Conservation (phyloP, 176 grass and related monocot species). For the Calamus simplicifolius region DNA sequence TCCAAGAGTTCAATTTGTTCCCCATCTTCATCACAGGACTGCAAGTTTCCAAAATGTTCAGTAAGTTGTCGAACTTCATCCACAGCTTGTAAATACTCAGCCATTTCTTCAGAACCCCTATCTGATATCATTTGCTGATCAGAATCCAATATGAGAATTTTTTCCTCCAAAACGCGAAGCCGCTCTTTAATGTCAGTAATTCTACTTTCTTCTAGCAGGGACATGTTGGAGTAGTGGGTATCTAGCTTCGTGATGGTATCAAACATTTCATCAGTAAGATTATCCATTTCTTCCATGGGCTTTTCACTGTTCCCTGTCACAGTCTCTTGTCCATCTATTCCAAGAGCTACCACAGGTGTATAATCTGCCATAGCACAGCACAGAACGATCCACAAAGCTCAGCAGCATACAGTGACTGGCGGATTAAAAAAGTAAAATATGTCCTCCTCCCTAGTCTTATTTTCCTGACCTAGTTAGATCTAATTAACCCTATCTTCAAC, state of each 20-base stretch:
- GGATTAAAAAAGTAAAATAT: too few species aligned
- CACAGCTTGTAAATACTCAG: conserved; percentile 58
- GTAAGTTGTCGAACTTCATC: conserved; percentile 50
- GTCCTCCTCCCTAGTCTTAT: too few species aligned
- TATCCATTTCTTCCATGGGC: not conserved
- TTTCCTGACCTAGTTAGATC: too few species aligned
- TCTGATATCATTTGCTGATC: conserved; percentile 23
- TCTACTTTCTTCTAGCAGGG: conserved; percentile 30
- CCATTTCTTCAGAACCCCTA: conserved; percentile 36
- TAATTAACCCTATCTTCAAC: too few species aligned
- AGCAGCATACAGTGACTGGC: too few species aligned
- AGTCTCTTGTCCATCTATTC: too few species aligned
- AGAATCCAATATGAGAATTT: conserved; percentile 40
- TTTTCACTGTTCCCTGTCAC: too few species aligned
- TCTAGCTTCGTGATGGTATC: conserved; percentile 25
- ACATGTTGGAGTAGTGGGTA: conserved; percentile 28
- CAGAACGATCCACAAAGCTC: too few species aligned
- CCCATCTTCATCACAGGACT: conserved; percentile 6
- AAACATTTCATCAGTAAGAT: conserved; percentile 22
- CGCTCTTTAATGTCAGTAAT: conserved; percentile 28
- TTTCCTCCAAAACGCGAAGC: conserved; percentile 43
- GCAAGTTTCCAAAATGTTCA: conserved; percentile 34
- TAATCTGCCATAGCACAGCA: too few species aligned
- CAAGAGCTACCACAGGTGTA: too few species aligned
- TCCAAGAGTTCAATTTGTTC: conserved; percentile 26